Base-by-base conservation (phyloP, 2,329 filamentous ascomycete genomes). In the Penicillium brasilianum region DNA sequence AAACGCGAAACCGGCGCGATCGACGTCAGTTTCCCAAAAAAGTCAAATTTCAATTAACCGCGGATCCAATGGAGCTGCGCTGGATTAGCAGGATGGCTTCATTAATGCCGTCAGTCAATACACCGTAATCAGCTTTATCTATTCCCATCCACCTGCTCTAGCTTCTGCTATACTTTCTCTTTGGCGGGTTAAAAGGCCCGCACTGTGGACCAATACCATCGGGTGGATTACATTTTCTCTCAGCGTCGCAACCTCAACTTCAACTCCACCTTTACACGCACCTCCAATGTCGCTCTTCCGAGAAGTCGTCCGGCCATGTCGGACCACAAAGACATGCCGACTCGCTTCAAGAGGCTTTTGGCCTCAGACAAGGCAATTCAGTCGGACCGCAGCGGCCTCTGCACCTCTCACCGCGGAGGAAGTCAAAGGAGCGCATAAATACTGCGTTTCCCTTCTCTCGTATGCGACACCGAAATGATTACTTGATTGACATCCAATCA, bases 381-480 rank as follows among this genome's bases (percentile, higher is more conserved):
- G 67, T 58, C 61, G 54, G 43, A 70, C 71, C 44, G 41, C 55
- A 4, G 25, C 61, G 25, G 49, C 59, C 59, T 41, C 62, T 46
- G 60, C 58, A 54, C 51, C 72, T 14, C 43, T 69, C 58, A 58
- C 68, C 60, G 64, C 67, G 55, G 75, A 76, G 50, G 85, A 88
- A 72, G 75, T 87, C 44, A 74, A 82, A 66, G 79, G 82, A 51
- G 85, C 87, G 11, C 79, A 83, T 60, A 77, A 75, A 64, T 88
- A 88, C 72, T 89, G 87, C 71, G 74, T 83, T n/a, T 79, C 83
- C 65, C 79, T 88, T 44, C 78, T 89, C 59, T 78, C 78, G 85
- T 86, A 78, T 55, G 69, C 20, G 32, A 37, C 22, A 36, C 37
- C 16, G 3, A 37, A 0, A 13, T 3, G 41, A 43, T 11, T 34